Percentiles rank a stretch among this genome's conserved stretches.
phyloP scores from a whole-genome alignment of 2,329 filamentous ascomycete genomes.

The Calycina herbarum region DNA sequence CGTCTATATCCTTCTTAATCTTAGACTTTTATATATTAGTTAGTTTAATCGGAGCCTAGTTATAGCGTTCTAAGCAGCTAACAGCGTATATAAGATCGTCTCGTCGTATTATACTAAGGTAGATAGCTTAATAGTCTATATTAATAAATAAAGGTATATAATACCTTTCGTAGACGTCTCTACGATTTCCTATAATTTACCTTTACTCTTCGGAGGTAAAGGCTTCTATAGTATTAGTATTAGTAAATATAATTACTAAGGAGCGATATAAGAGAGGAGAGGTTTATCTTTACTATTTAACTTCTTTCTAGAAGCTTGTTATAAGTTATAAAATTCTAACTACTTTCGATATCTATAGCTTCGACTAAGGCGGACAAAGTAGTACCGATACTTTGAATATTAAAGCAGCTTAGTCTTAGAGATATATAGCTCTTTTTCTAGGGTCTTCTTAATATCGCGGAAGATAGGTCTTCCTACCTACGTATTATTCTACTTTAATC shows the following conservation, averaged over 20 bases:
- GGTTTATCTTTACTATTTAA: constrained; percentile 28
- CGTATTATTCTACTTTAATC: constrained; percentile 28
- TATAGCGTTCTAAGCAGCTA: constrained; percentile 19
- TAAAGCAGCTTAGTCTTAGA: constrained; percentile 35
- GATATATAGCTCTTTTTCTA: constrained; percentile 21
- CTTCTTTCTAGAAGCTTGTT: constrained; percentile 30
- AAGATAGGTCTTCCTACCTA: constrained; percentile 30
- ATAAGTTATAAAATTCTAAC: constrained; percentile 33
- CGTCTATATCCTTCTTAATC: constrained; percentile 14
- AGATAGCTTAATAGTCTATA: too few relatives aligned
- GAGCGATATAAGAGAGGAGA: background rate
- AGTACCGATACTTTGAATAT: constrained; percentile 44
- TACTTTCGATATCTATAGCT: constrained; percentile 28
- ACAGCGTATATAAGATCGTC: background rate
- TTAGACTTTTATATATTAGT: constrained; percentile 26
- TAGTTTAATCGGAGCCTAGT: constrained; percentile 19
- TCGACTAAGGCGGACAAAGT: constrained; percentile 40
- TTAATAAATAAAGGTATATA: too few relatives aligned
- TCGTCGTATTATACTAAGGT: too few relatives aligned
- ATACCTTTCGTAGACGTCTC: too few relatives aligned
- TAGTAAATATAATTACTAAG: constrained; percentile 16
- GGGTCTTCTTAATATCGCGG: constrained; percentile 25
- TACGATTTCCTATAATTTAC: constrained; percentile 14
- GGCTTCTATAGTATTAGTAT: constrained; percentile 17
- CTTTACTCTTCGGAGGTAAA: constrained; percentile 27